Evolutionary conservation across 2,329 filamentous ascomycete species (phyloP), one percentile per base, ranked within the genome.

Genomic region (Parascedosporium putredinis): DNA sequence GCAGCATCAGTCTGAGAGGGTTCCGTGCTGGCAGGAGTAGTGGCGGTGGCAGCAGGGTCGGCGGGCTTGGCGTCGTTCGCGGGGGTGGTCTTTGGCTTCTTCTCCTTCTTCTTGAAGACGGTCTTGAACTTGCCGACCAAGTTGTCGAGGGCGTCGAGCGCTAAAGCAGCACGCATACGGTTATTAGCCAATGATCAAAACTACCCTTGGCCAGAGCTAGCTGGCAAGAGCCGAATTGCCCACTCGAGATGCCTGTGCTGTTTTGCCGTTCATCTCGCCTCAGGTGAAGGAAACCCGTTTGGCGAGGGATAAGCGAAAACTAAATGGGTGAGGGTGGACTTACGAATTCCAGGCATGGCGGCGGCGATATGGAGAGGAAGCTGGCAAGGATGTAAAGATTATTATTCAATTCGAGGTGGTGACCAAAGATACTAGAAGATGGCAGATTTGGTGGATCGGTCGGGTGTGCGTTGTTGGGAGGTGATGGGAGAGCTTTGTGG

Each of bases 121-220:
- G 66, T 64, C 69, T 72, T 74, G 60, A 79, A 60, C 72, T 76
- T 78, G 59, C 64, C 67, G 71, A 74, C 76, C 56, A 79, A 56
- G 65, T 77, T 77, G 60, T 73, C 71, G 53, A 79, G 64, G 29
- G 74, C 72, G 55, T 70, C 65, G 46, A 68, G 62, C 50, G 75
- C 75, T 78, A 55, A 27, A 23, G 20, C 12, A 18, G 5, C 5
- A 40, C 34, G 55, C 34, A 56, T 53, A 38, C 20, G 25, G 8
- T 20, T 42, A 20, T 47, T 40, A 40, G 34, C 45, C 22, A 45
- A 2, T 25, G 49, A 43, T 40, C 48, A 45, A 34, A 44, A 16
- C 27, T 7, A 9, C 14, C 20, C 33, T 36, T 36, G 33, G 14
- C 33, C n/a, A 14, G 20, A 14, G n/a, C 33, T 14, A 12, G 33